Base-by-base conservation (phyloP, 2,329 filamentous ascomycete species). In the Aspergillus quadrilineatus region DNA sequence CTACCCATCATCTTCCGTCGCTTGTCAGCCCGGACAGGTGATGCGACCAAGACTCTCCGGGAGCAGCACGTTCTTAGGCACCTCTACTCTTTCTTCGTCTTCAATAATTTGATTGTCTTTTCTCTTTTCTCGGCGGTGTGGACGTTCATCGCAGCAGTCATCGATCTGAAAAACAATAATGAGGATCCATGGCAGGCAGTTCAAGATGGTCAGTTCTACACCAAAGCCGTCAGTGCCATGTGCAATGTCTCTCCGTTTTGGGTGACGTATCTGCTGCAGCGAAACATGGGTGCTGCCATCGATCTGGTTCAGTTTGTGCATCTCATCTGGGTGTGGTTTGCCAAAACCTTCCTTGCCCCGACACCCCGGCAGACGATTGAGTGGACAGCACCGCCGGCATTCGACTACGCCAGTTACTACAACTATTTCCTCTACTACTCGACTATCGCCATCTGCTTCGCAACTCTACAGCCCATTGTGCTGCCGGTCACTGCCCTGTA, bases 341-440 rank as follows among this genome's bases (percentile, higher is more conserved):
- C 88, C 60, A 88, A 91, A 69, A 93, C 88, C 54, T 94, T 97
- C 67, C 83, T 90, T 28, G 88, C 85, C 59, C 93, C 93, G 3
- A 97, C 94, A 2, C 94, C 94, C 4, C 84, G 94, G 64, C 89
- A 96, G 72, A 80, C 94, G 64, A 97, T 97, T 64, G 90, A 96
- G 72, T 84, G 94, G 68, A 96, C 92, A 0, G 94, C 94, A 3
- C 94, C 94, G 1, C 92, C 90, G 2, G 81, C 90, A 0, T 97
- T 99, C 71, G 92, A 97, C 65, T 97, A 97, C 69, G 91, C 94
- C 57, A 91, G 86, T 65, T 97, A 97, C 77, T 99, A 97, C 82
- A 97, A 97, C 74, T 97, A 96, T 73, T 97, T 97, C 74, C 80
- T 97, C 30, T 99, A 90, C 76, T 99, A 97, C 77, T 82, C 89